Evolutionary conservation across 495 filamentous ascomycete genomes (phyloP).

Genomic region (Aspergillus conjunctus): DNA sequence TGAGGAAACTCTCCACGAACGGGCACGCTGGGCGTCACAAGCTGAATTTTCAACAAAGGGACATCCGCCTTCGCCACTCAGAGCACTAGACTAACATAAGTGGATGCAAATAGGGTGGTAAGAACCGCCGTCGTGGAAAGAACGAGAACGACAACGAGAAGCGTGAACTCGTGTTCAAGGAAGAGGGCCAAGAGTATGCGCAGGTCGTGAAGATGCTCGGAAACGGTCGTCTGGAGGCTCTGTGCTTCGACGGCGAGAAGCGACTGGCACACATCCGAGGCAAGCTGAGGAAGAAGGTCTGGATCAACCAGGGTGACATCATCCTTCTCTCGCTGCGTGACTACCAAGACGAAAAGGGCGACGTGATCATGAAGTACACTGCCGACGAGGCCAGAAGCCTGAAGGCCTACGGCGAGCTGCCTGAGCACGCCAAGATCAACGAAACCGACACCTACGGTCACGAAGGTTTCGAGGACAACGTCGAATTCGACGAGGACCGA

Average conservation of each 20-base stretch:
- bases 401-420: constrained; percentile 95
- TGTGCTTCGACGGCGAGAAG: constrained; percentile 92
- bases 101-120: constrained; percentile 74
- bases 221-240: constrained; percentile 93
- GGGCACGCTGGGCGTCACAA: background rate
- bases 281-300: constrained; percentile 97
- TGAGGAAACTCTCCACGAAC: background rate
- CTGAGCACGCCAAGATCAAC: constrained; percentile 98
- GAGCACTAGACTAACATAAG: constrained; percentile 26
- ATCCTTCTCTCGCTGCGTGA: constrained; percentile 95
- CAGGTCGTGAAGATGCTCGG: constrained; percentile 99
- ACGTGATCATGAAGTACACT: constrained; percentile 98
- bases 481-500: constrained; percentile 63
- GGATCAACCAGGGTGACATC: constrained; percentile 99
- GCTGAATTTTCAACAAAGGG: background rate
- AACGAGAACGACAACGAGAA: constrained; percentile 99
- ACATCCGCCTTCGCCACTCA: background rate
- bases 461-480: constrained; percentile 60
- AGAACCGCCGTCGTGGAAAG: constrained; percentile 98
- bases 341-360: constrained; percentile 98
- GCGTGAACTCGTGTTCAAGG: constrained; percentile 98
- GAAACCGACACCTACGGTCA: constrained; percentile 92
- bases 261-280: constrained; percentile 62
- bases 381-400: constrained; percentile 94
- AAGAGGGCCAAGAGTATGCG: constrained; percentile 98